phyloP scores from a whole-genome alignment of 352 stramenopile genomes.

The Phytophthora pseudosyringae region DNA sequence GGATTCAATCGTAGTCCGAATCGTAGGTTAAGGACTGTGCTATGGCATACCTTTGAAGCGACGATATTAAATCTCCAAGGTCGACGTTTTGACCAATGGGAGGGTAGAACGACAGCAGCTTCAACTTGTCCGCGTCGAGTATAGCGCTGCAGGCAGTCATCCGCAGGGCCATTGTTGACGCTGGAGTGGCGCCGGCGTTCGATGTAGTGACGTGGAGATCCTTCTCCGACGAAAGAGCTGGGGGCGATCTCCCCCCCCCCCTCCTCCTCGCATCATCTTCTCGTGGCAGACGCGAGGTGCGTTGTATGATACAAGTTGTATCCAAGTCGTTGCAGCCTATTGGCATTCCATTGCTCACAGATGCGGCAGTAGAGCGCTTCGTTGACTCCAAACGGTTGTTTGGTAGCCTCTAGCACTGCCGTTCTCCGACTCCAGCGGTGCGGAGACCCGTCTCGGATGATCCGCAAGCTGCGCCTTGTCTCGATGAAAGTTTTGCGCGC shows the following conservation, averaged over 20 bases:
- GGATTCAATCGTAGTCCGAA: slow-evolving; percentile 22
- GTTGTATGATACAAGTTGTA: no score
- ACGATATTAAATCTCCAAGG: slow-evolving; percentile 3
- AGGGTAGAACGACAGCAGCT: neutral
- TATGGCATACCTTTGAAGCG: neutral
- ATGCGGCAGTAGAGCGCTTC: no score
- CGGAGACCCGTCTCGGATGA: neutral
- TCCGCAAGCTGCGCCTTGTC: neutral
- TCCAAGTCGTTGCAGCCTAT: neutral
- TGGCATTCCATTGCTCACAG: no score
- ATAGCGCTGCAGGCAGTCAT: slow-evolving; percentile 17
- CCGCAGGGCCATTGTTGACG: slow-evolving; percentile 2
- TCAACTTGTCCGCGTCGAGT: slow-evolving; percentile 14
- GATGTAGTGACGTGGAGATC: slow-evolving; percentile 28
- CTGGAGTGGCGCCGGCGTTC: slow-evolving; percentile 4
- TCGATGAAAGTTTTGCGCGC: neutral
- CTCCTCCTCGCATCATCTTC: slow-evolving; percentile 15
- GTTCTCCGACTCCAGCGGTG: no score
- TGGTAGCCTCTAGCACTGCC: no score
- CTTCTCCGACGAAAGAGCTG: neutral
- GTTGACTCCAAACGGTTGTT: no score
- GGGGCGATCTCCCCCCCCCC: slow-evolving; percentile 1
- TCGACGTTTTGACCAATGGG: slow-evolving; percentile 7
- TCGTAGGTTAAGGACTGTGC: slow-evolving; percentile 1
- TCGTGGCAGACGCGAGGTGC: neutral